phyloP scores from a whole-genome alignment of 768 basidiomycete species.

The Mycena vulgaris region DNA sequence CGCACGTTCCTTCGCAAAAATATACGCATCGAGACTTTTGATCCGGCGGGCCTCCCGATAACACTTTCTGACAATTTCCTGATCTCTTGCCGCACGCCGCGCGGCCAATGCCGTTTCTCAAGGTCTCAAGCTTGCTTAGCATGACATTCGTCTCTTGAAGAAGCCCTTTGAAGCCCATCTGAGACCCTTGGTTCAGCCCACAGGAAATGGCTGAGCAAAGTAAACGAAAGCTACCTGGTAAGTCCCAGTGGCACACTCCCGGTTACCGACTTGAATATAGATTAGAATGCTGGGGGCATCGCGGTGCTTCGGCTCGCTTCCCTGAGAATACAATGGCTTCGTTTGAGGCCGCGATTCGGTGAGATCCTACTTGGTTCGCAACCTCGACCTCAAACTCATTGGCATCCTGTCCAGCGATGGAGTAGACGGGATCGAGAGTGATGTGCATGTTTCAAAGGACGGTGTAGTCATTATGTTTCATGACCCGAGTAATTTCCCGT shows the following conservation, averaged over 20 bases:
- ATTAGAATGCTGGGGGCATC: constrained; percentile 63
- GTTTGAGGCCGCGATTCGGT: constrained; percentile 77
- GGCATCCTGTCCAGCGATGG: constrained; percentile 20
- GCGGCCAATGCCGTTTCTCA: no score
- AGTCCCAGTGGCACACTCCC: not conserved
- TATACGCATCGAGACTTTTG: no score
- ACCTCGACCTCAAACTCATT: not conserved
- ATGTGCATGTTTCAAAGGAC: constrained; percentile 81
- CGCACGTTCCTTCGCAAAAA: no score
- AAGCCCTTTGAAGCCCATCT: no score
- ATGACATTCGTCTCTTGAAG: no score
- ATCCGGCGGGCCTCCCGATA: no score
- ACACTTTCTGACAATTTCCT: no score
- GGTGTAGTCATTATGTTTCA: constrained; percentile 81
- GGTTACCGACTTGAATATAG: constrained; percentile 4
- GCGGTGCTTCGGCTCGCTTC: constrained; percentile 66
- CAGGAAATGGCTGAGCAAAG: not conserved
- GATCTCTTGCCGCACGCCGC: no score
- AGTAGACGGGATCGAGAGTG: constrained; percentile 46
- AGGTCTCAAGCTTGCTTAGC: no score
- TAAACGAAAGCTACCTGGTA: constrained; percentile 27
- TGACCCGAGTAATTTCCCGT: constrained; percentile 67
- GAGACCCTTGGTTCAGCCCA: no score
- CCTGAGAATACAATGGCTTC: constrained; percentile 84
- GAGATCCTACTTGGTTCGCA: not conserved